These are phyloP conservation scores for Xanthoconium separans DNA, from an alignment of 1,284 basidiomycete genomes.

Conservation along the genomic window DNA sequence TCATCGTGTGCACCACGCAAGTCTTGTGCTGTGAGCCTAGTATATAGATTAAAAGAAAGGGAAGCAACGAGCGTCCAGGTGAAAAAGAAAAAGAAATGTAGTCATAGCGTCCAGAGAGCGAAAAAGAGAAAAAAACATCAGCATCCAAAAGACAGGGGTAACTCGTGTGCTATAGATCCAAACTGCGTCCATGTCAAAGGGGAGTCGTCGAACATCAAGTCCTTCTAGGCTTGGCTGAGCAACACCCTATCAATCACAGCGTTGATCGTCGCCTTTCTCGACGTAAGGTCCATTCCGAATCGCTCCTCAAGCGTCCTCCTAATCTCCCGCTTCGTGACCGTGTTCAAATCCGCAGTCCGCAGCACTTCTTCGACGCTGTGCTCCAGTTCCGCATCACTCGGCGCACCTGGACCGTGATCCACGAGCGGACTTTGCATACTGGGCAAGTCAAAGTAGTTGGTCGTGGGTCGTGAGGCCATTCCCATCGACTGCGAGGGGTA, in stretches of 20 bases:
- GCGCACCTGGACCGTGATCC: conserved; percentile 45
- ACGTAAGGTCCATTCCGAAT: conserved; percentile 70
- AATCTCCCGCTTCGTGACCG: conserved; percentile 87
- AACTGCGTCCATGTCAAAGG: conserved; percentile 15
- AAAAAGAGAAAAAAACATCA: conserved; percentile 8
- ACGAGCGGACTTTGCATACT: conserved; percentile 45
- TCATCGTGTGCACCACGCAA: no score
- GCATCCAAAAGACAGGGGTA: conserved; percentile 17
- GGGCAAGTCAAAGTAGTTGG: conserved; percentile 74
- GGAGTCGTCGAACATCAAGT: not conserved
- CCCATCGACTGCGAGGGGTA: conserved; percentile 62
- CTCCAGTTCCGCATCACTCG: conserved; percentile 72
- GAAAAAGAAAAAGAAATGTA: not conserved
- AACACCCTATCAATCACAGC: conserved; percentile 66
- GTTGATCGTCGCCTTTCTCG: conserved; percentile 69
- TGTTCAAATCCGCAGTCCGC: conserved; percentile 77
- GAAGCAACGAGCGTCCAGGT: conserved; percentile 14
- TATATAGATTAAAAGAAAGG: not conserved
- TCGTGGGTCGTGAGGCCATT: conserved; percentile 63
- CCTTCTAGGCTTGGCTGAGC: conserved; percentile 30
- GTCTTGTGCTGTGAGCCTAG: not conserved
- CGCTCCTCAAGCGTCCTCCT: conserved; percentile 77
- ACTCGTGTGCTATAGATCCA: conserved; percentile 21
- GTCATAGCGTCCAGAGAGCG: no score
- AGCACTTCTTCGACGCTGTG: conserved; percentile 71